phyloP scores from a whole-genome alignment of 2,329 filamentous ascomycete genomes.

The Ascosphaera pollenicola region DNA sequence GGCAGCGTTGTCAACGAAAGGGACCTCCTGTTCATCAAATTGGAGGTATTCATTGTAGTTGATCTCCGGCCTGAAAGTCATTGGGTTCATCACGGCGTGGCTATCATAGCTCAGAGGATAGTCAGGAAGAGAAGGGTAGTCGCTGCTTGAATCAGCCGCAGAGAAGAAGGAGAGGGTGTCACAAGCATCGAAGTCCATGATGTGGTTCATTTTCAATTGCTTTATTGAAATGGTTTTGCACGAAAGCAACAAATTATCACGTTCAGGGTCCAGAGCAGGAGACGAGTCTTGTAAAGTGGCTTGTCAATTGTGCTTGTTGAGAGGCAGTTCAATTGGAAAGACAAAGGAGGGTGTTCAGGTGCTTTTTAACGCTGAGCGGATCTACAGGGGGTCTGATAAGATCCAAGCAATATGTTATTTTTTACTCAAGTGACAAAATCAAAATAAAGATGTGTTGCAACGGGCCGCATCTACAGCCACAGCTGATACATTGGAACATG shows the following conservation, averaged over 20 bases:
- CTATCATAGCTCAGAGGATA: no score
- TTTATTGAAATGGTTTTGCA: no score
- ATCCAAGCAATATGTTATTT: neutral
- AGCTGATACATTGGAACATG: neutral
- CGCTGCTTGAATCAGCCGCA: neutral
- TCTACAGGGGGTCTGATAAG: neutral
- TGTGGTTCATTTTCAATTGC: neutral
- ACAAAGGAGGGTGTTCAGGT: neutral
- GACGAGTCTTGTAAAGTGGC: no score
- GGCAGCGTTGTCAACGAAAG: no score
- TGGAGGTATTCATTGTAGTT: no score
- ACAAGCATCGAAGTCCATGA: neutral
- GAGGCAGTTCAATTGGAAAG: neutral
- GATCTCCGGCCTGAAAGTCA: no score
- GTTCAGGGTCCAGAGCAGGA: no score
- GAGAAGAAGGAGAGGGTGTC: neutral
- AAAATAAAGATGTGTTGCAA: neutral
- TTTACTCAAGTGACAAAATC: neutral
- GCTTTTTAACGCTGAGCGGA: neutral
- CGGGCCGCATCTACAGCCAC: neutral
- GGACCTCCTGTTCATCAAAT: no score
- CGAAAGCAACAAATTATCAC: no score
- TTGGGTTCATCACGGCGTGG: no score
- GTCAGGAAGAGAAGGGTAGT: no score
- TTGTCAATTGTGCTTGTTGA: no score